These are phyloP conservation scores for Mrakiaceae sp. DNA, from an alignment of 1,284 basidiomycete genomes.

Conservation along the genomic window DNA sequence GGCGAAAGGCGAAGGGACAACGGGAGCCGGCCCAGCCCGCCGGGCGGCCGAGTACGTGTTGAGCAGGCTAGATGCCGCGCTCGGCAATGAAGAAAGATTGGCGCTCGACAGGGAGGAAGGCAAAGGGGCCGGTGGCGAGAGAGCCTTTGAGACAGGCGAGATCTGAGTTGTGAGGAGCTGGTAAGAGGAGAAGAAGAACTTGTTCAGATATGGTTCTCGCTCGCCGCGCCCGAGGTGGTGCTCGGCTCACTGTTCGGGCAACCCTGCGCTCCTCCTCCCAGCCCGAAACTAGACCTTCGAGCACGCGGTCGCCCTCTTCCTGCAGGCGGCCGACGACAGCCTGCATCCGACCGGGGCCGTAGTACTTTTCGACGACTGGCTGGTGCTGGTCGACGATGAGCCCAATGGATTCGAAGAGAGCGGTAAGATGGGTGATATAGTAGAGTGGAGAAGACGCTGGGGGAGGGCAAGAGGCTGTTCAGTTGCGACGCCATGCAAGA, in stretches of 20 bases:
- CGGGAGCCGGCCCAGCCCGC: background rate
- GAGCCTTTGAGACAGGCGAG: conserved; percentile 23
- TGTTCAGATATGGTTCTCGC: background rate
- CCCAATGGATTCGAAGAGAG: conserved; percentile 88
- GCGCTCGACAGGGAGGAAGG: conserved; percentile 2
- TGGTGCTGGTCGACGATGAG: conserved; percentile 96
- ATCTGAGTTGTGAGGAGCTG: background rate
- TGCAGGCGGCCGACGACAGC: conserved; percentile 66
- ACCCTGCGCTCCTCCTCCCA: conserved; percentile 78
- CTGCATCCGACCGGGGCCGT: conserved; percentile 75
- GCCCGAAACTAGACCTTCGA: conserved; percentile 59
- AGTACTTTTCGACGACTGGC: conserved; percentile 94
- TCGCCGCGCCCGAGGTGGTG: background rate
- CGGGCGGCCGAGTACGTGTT: conserved; percentile 21
- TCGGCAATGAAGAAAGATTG: conserved; percentile 35
- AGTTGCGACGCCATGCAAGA: no score
- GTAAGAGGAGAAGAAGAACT: background rate
- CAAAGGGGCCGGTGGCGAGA: conserved; percentile 22
- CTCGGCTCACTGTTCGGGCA: conserved; percentile 27
- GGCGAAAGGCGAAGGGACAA: background rate
- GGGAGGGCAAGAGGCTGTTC: background rate
- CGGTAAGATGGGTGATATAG: conserved; percentile 74
- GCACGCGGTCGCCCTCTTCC: conserved; percentile 75
- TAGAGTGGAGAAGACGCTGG: conserved; percentile 78
- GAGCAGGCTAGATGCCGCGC: conserved; percentile 28